Base-by-base conservation (phyloP, 129 eudicot genomes). In the Chrysanthemum lavandulifolium region DNA sequence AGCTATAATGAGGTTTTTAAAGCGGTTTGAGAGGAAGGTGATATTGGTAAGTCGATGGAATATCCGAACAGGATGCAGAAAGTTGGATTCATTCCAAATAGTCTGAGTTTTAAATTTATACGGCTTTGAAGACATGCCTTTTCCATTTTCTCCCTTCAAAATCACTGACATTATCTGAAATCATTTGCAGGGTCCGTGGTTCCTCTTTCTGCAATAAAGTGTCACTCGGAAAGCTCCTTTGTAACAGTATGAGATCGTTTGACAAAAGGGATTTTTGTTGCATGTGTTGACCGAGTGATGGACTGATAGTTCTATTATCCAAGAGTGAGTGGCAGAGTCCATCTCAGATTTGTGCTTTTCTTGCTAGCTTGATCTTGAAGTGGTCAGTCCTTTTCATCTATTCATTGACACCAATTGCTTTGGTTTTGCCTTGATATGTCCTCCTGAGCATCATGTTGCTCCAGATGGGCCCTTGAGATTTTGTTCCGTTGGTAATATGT, bases 11-110 rank as follows among this genome's bases (percentile, higher is more conserved):
- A 73, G 36, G 69, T 94, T 69, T 69, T 84, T 45, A 84, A 76
- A 77, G 54, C 60, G 36, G 62, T 79, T 48, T 80, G 86, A 65
- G 87, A 86, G 79, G 84, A 84, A 53, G 88, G 82, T 15, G 86
- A 82, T 51, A 61, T 84, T 60, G 59, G 74, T 68, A 80, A 76
- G 72, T 55, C 83, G 21, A 78, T 93, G 82, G 80, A 75, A 45
- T 77, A 87, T 60, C 97, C 89, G 60, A 85, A 87, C 53, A 84
- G 80, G 60, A 84, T 89, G 97, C 70, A 75, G 43, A 87, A 84
- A 67, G 21, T 87, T 13, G 97, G 97, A 10, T 86, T 79, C 60
- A 54, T 59, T 19, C 92, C 98, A 25, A 93, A 82, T 73, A 70
- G 83, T 25, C 43, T 80, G 78, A 81, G 97, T 62, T 82, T 80